These are phyloP conservation scores for Schizosaccharomyces octosporus DNA, from an alignment of 805 yeast genomes.

Conservation along the genomic window DNA sequence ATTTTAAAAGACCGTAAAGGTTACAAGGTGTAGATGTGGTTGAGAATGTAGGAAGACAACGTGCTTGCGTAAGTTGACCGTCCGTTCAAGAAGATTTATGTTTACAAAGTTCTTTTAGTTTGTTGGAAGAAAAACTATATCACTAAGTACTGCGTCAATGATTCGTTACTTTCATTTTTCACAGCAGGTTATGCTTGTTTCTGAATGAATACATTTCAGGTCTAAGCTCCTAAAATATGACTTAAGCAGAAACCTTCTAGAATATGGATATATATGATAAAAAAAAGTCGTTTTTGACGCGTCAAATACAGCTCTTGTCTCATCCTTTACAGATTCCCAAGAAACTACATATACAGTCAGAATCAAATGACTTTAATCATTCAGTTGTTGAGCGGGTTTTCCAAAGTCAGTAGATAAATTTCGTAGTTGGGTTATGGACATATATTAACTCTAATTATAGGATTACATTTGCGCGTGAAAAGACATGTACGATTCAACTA, in stretches of 20 bases:
- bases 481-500: neutral
- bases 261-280: neutral
- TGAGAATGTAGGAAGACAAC: too few species aligned
- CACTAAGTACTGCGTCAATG: too few species aligned
- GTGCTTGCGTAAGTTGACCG: too few species aligned
- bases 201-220: too few species aligned
- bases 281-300: neutral
- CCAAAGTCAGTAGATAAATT: neutral
- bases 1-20: too few species aligned
- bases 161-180: too few species aligned
- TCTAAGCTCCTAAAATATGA: neutral
- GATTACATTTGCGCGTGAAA: neutral
- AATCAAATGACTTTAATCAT: neutral
- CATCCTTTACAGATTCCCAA: neutral
- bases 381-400: neutral
- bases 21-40: too few species aligned
- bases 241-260: neutral
- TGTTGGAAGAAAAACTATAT: too few species aligned
- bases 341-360: neutral
- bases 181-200: too few species aligned
- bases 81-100: too few species aligned
- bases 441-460: neutral
- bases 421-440: neutral
- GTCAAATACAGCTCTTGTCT: neutral
- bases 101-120: too few species aligned